Evolutionary conservation across 2,329 filamentous ascomycete species (phyloP).

Genomic region (Pestalotiopsis fici): DNA sequence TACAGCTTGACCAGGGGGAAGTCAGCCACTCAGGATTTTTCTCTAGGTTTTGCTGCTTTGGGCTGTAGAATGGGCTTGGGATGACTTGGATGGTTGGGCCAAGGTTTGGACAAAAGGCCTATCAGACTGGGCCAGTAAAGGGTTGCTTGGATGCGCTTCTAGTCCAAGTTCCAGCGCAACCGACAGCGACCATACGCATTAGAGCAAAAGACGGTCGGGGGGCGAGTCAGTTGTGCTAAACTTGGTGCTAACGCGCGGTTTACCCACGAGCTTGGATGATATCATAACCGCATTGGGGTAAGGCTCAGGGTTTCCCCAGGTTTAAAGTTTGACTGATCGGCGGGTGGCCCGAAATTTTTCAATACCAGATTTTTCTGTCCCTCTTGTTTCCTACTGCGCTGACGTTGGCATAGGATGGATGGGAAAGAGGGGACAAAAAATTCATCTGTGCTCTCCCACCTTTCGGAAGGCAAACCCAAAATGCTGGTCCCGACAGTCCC

Average conservation of each 20-base stretch:
- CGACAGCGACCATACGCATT: too few relatives aligned
- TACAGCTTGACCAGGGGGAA: too few relatives aligned
- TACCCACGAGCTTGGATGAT: neutral
- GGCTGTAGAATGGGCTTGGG: neutral
- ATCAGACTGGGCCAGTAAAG: neutral
- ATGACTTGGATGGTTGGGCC: neutral
- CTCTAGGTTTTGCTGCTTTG: neutral
- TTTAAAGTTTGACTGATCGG: neutral
- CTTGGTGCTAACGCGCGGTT: neutral
- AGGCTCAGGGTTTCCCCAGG: neutral
- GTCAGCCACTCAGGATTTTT: neutral
- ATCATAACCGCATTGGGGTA: neutral
- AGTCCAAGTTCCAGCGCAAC: too few relatives aligned
- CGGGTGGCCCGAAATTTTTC: neutral
- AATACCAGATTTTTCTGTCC: neutral
- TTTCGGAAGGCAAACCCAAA: neutral
- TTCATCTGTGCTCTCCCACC: too few relatives aligned
- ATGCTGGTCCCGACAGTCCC: neutral
- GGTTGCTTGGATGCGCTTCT: too few relatives aligned
- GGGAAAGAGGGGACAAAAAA: too few relatives aligned
- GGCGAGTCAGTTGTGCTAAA: neutral
- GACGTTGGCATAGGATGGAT: too few relatives aligned
- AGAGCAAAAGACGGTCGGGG: neutral
- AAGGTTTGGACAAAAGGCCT: neutral
- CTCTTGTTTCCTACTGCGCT: neutral